These are phyloP conservation scores for Penicillium flavigenum DNA, from an alignment of 495 filamentous ascomycete species.

Conservation along the genomic window DNA sequence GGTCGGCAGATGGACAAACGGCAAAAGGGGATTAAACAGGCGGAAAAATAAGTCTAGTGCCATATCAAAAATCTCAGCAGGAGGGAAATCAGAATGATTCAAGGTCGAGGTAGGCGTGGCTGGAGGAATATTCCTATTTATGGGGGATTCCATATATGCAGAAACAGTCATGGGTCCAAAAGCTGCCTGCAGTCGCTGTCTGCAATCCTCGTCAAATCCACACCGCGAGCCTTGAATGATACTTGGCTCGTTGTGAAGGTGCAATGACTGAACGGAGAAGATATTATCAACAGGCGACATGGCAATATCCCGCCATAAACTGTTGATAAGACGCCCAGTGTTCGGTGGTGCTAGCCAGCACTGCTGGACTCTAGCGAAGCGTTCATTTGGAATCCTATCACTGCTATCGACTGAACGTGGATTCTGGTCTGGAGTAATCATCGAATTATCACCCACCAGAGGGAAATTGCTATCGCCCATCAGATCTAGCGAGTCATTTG, in stretches of 20 bases:
- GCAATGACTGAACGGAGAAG: slow-evolving; percentile 37
- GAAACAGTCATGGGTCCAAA: slow-evolving; percentile 32
- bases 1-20: slow-evolving; percentile 52
- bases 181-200: slow-evolving; percentile 41
- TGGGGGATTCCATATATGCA: slow-evolving; percentile 27
- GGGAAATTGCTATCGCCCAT: slow-evolving; percentile 34
- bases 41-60: slow-evolving; percentile 55
- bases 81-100: slow-evolving; percentile 42
- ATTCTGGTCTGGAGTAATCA: slow-evolving; percentile 23
- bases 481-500: slow-evolving; percentile 40
- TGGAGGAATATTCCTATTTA: slow-evolving; percentile 28
- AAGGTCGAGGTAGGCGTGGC: slow-evolving; percentile 23
- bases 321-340: slow-evolving; percentile 48
- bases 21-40: slow-evolving; percentile 51
- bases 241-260: slow-evolving; percentile 22
- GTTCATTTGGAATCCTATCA: slow-evolving; percentile 45
- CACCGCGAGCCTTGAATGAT: slow-evolving; percentile 42
- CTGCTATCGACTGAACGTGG: slow-evolving; percentile 33
- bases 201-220: slow-evolving; percentile 51
- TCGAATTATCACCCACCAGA: slow-evolving; percentile 30
- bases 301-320: slow-evolving; percentile 48
- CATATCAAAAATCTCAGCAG: slow-evolving; percentile 55
- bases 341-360: slow-evolving; percentile 50
- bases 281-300: slow-evolving; percentile 45
- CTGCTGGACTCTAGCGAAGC: slow-evolving; percentile 50